A percentile compares a stretch with the other conserved stretches of the same genome.
Evolutionary conservation across 2,329 filamentous ascomycete genomes (phyloP).

Genomic region (Fusarium beomiforme): DNA sequence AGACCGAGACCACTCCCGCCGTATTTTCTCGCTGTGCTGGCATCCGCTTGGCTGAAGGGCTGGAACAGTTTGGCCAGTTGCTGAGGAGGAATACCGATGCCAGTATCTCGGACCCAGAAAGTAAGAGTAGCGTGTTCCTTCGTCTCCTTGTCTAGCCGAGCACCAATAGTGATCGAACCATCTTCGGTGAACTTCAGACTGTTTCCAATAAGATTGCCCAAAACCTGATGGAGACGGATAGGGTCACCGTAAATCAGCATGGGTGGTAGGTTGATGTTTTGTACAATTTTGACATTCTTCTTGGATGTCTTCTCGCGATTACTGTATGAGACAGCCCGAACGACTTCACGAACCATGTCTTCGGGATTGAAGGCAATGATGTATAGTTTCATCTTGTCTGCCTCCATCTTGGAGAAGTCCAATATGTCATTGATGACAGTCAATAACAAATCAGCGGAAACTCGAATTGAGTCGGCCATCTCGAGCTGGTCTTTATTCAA

Average conservation of each 20-base stretch:
- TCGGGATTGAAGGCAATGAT: constrained; percentile 74
- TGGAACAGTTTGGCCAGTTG: constrained; percentile 88
- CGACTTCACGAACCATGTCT: constrained; percentile 74
- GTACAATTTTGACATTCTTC: constrained; percentile 70
- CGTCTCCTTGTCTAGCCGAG: constrained; percentile 76
- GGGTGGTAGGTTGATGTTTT: constrained; percentile 78
- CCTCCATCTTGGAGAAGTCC: constrained; percentile 94
- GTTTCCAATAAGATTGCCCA: constrained; percentile 89
- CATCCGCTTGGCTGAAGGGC: constrained; percentile 92
- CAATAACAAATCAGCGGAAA: constrained; percentile 85
- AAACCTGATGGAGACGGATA: constrained; percentile 72
- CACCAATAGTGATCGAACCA: constrained; percentile 85
- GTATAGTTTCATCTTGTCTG: constrained; percentile 85
- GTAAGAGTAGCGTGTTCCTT: constrained; percentile 77
- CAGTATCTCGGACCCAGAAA: constrained; percentile 89
- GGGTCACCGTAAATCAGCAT: constrained; percentile 76
- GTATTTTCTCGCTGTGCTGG: constrained; percentile 88
- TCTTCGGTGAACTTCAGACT: constrained; percentile 93
- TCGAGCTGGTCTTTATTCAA: constrained; percentile 82
- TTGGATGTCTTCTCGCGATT: constrained; percentile 71
- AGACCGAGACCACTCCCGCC: constrained; percentile 91
- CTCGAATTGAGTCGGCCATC: constrained; percentile 86
- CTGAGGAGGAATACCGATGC: constrained; percentile 87
- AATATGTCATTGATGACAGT: constrained; percentile 97
- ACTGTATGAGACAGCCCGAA: constrained; percentile 73